phyloP scores from a whole-genome alignment of 805 yeast species.

The Kluyveromyces starmeri region DNA sequence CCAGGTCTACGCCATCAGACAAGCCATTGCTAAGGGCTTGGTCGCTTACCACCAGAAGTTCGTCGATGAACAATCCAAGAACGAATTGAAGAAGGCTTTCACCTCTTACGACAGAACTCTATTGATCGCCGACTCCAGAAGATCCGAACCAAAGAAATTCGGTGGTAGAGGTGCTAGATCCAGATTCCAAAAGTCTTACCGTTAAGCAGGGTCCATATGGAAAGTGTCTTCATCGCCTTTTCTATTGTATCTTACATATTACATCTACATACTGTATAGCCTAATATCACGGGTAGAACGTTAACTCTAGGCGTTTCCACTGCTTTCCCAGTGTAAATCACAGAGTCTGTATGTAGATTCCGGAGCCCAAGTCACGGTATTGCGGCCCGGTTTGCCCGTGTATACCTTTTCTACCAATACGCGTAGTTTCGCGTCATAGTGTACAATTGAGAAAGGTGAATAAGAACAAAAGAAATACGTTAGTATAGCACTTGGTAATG shows the following conservation, averaged over 20 bases:
- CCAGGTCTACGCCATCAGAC: slow-evolving; percentile 99
- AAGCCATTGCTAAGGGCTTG: slow-evolving; percentile 99
- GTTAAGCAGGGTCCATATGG: slow-evolving; percentile 47
- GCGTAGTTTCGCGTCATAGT: slow-evolving; percentile 4
- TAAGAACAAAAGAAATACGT: too few species aligned
- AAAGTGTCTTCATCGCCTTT: slow-evolving; percentile 12
- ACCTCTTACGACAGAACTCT: slow-evolving; percentile 98
- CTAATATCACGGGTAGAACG: slow-evolving; percentile 27
- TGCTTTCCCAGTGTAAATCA: too few species aligned
- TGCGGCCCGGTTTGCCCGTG: too few species aligned
- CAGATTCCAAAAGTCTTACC: slow-evolving; percentile 99
- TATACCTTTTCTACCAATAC: too few species aligned
- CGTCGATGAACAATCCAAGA: slow-evolving; percentile 99
- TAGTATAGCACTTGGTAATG: too few species aligned
- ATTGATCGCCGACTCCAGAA: slow-evolving; percentile 98
- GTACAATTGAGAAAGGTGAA: too few species aligned
- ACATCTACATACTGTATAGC: slow-evolving; percentile 27
- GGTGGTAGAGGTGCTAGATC: slow-evolving; percentile 99
- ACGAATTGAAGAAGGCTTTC: slow-evolving; percentile 97
- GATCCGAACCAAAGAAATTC: slow-evolving; percentile 99
- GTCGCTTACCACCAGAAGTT: slow-evolving; percentile 99
- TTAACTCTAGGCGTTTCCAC: too few species aligned
- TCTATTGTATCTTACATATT: slow-evolving; percentile 10
- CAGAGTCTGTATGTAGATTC: too few species aligned
- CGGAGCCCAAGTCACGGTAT: too few species aligned